Conservation (phyloP, 768 basidiomycete species). For the Obba rivulosa region DNA sequence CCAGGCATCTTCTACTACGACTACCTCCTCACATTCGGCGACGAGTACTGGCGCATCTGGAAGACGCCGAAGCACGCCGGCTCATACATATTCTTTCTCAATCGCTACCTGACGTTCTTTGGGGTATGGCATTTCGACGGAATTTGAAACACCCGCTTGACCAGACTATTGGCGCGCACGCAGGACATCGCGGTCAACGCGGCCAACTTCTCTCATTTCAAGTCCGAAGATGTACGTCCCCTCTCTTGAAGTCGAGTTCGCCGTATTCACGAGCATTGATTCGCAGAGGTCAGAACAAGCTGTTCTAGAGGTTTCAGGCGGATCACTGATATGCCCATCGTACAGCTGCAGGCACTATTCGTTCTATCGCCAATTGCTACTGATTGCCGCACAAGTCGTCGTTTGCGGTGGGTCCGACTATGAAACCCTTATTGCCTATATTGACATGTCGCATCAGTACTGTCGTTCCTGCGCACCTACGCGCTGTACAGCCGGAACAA, state of each 20-base stretch:
- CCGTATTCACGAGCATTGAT: neutral
- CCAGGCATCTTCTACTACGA: slow-evolving; percentile 27
- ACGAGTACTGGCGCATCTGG: slow-evolving; percentile 43
- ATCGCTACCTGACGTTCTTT: slow-evolving; percentile 44
- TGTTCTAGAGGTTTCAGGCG: neutral
- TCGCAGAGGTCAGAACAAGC: slow-evolving; percentile 13
- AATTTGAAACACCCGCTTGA: slow-evolving; percentile 9
- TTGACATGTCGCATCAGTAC: slow-evolving; percentile 17
- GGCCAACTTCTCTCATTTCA: slow-evolving; percentile 14
- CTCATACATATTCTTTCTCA: slow-evolving; percentile 42
- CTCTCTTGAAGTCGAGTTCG: neutral
- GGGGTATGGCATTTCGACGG: slow-evolving; percentile 17
- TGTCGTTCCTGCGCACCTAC: slow-evolving; percentile 41
- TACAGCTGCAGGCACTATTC: slow-evolving; percentile 36
- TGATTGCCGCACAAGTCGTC: slow-evolving; percentile 40
- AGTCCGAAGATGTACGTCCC: slow-evolving; percentile 10
- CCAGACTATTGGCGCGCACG: neutral
- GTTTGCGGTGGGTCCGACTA: slow-evolving; percentile 37
- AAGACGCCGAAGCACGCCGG: slow-evolving; percentile 31
- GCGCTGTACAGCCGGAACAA: slow-evolving; percentile 42
- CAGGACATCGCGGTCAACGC: slow-evolving; percentile 18
- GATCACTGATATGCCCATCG: neutral
- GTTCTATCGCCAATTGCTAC: slow-evolving; percentile 35
- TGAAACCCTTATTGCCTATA: neutral
- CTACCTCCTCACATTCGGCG: slow-evolving; percentile 24